These are phyloP conservation scores for Graphiopsis chlorocephala DNA, from an alignment of 2,329 filamentous ascomycete genomes.

Conservation along the genomic window DNA sequence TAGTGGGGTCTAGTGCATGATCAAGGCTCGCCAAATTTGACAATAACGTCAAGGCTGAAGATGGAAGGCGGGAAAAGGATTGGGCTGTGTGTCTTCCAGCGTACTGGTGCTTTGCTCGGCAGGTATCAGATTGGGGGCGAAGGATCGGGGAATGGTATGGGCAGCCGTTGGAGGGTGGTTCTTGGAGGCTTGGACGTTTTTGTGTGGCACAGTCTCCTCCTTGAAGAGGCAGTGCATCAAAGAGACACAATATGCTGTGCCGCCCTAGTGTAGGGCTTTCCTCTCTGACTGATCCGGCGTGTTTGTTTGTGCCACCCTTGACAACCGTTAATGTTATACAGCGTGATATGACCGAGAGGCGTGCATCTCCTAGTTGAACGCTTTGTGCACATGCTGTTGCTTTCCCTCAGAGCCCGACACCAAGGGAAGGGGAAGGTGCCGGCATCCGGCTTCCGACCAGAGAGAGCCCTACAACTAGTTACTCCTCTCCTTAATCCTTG, in stretches of 20 bases:
- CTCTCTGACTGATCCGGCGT: not conserved
- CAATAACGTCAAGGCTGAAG: not conserved
- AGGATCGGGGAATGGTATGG: not conserved
- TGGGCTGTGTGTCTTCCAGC: not conserved
- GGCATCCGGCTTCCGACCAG: not conserved
- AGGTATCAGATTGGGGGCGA: not conserved
- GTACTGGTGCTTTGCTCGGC: not conserved
- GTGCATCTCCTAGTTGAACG: not conserved
- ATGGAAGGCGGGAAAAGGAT: not conserved
- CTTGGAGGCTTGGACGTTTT: not conserved
- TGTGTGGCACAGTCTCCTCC: too few species aligned
- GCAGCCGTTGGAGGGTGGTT: not conserved
- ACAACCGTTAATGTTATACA: not conserved
- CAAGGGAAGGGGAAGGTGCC: not conserved
- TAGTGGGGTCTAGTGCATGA: not conserved
- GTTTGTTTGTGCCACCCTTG: not conserved
- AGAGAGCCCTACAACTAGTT: not conserved
- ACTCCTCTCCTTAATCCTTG: not conserved
- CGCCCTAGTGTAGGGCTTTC: not conserved
- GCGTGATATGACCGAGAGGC: conserved; percentile 1
- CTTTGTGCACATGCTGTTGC: not conserved
- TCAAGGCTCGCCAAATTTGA: conserved; percentile 3
- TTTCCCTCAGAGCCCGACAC: not conserved
- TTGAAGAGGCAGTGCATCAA: not conserved
- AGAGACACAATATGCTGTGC: too few species aligned